phyloP scores from a whole-genome alignment of 2,329 filamentous ascomycete species.

The Cryphonectria radicalis region DNA sequence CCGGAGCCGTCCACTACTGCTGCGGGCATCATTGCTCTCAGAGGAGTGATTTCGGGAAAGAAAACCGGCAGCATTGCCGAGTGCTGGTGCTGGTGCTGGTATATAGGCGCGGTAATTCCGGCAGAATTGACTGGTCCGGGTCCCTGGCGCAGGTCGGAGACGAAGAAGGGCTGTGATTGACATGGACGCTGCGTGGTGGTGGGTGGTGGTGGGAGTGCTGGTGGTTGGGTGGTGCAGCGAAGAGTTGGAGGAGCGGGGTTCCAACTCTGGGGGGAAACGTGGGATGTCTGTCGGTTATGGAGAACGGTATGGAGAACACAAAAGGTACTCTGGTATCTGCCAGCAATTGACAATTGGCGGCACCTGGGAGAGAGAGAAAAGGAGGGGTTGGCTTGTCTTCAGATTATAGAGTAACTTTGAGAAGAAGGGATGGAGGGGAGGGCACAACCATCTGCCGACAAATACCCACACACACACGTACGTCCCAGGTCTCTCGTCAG shows the following conservation, averaged over 20 bases:
- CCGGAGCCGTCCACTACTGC: slow-evolving; percentile 11
- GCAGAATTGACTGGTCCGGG: not conserved
- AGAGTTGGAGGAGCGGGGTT: slow-evolving; percentile 20
- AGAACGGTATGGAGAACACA: not conserved
- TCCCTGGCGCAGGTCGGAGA: not conserved
- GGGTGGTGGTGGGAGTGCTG: not conserved
- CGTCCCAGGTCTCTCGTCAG: not conserved
- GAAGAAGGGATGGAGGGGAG: not conserved
- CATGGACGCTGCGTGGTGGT: slow-evolving; percentile 1
- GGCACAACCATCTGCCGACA: not conserved
- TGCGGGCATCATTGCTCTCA: not conserved
- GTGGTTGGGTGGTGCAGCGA: not conserved
- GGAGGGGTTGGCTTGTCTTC: not conserved
- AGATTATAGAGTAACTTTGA: not conserved
- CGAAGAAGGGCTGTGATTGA: not conserved
- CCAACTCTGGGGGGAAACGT: not conserved
- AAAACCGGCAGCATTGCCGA: slow-evolving; percentile 13
- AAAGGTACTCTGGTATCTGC: not conserved
- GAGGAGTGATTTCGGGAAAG: slow-evolving; percentile 14
- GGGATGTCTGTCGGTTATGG: not conserved
- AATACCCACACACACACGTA: not conserved
- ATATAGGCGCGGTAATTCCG: slow-evolving; percentile 31
- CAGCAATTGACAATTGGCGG: not conserved
- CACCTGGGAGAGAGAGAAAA: not conserved
- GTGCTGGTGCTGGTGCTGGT: slow-evolving; percentile 1